phyloP scores from a whole-genome alignment of 2,329 filamentous ascomycete genomes.

The Polytolypa hystricis region DNA sequence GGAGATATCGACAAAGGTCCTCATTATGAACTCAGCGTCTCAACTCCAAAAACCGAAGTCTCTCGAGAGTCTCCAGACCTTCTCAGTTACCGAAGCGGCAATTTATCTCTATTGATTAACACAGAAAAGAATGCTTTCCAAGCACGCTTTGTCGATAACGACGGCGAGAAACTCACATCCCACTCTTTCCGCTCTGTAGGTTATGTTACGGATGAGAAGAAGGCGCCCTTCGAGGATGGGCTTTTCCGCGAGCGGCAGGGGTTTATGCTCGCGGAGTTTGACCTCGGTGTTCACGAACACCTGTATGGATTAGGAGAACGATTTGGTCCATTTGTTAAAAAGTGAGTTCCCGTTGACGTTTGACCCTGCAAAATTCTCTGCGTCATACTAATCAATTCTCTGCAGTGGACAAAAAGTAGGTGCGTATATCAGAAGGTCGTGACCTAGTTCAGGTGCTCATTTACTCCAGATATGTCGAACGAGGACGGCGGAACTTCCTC shows the following conservation, averaged over 20 bases:
- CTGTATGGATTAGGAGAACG: constrained; percentile 66
- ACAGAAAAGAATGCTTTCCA: constrained; percentile 24
- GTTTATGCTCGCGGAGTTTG: constrained; percentile 30
- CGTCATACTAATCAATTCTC: no score
- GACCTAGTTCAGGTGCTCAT: neutral
- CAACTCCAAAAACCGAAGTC: constrained; percentile 19
- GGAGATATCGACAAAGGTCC: constrained; percentile 26
- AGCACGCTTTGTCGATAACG: constrained; percentile 18
- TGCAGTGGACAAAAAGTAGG: neutral
- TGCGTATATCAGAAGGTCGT: neutral
- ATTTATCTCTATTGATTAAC: constrained; percentile 23
- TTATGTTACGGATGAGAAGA: constrained; percentile 25
- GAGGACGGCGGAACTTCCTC: constrained; percentile 40
- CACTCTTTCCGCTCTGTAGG: constrained; percentile 32
- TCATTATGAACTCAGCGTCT: constrained; percentile 22
- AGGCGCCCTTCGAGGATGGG: constrained; percentile 23
- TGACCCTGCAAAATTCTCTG: no score
- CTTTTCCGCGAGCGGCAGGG: constrained; percentile 28
- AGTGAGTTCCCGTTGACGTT: constrained; percentile 56
- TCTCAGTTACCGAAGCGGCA: constrained; percentile 23
- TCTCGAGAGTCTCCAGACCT: constrained; percentile 16
- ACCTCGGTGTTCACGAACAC: constrained; percentile 45
- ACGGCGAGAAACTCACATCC: constrained; percentile 23
- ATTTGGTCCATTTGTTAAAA: constrained; percentile 66
- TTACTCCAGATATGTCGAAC: constrained; percentile 43